phyloP scores from a whole-genome alignment of 2,329 filamentous ascomycete genomes.

The Penicillium corylophilum region DNA sequence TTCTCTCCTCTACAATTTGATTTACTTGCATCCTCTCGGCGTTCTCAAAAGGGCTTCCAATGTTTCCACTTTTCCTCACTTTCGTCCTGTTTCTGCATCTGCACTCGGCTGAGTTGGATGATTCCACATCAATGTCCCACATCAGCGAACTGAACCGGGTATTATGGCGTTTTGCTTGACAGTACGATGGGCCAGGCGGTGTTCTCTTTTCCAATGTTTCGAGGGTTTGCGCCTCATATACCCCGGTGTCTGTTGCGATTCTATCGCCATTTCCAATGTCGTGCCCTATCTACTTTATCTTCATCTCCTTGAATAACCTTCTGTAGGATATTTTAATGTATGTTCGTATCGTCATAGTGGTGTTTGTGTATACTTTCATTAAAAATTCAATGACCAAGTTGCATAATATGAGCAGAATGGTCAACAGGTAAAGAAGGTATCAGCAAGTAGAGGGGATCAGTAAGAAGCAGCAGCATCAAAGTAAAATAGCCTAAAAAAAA shows the following conservation, averaged over 20 bases:
- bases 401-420: not conserved
- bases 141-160: constrained; percentile 11
- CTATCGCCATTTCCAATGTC: constrained; percentile 1
- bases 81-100: constrained; percentile 16
- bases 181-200: constrained; percentile 30
- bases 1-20: constrained; percentile 7
- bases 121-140: constrained; percentile 7
- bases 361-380: not conserved
- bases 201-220: constrained; percentile 28
- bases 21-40: constrained; percentile 34
- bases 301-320: not conserved
- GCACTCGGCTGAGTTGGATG: constrained; percentile 8
- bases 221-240: constrained; percentile 34
- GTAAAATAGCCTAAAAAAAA: no score
- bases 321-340: not conserved
- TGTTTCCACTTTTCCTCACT: not conserved
- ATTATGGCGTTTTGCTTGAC: constrained; percentile 35
- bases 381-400: not conserved
- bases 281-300: not conserved
- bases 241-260: constrained; percentile 28
- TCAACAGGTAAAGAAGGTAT: not conserved
- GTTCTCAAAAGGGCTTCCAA: constrained; percentile 27
- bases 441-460: no score
- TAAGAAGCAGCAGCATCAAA: no score
- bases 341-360: not conserved